phyloP scores from a whole-genome alignment of 257 asterid genomes.

The Misopates orontium region DNA sequence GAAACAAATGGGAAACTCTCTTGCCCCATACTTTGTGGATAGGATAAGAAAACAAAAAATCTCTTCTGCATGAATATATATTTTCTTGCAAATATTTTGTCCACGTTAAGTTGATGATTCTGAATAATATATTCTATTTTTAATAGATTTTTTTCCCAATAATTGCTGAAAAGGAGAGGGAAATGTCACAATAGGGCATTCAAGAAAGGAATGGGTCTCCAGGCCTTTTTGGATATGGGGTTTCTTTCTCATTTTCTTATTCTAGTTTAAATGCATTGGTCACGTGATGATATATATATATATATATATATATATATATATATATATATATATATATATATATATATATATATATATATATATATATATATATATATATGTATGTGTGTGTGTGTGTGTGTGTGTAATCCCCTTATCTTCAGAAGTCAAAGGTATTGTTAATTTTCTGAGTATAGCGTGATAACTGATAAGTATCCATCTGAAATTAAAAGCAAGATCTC shows the following conservation, averaged over 20 bases:
- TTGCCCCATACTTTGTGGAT: conserved; percentile 60
- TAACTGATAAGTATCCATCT: background rate
- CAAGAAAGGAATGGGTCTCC: conserved; percentile 45
- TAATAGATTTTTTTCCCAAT: conserved; percentile 8
- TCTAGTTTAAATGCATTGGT: background rate
- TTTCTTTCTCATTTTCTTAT: no score
- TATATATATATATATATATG: no score
- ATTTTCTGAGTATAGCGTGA: conserved; percentile 11
- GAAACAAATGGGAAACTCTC: conserved; percentile 47
- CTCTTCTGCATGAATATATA: conserved; percentile 2
- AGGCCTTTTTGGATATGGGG: background rate
- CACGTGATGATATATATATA: conserved; percentile 38
- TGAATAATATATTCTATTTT: background rate
- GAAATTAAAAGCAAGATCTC: no score
- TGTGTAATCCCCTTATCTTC: conserved; percentile 43
- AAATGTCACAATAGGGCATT: conserved; percentile 59
- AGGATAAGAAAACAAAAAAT: conserved; percentile 38
- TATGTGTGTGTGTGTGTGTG: no score
- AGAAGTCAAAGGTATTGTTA: conserved; percentile 21
- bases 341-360: no score
- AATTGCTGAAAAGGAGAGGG: conserved; percentile 41
- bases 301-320: no score
- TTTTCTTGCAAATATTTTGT: conserved; percentile 16
- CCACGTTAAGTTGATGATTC: background rate
- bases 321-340: no score